Conservation (phyloP, 225 moss, liverwort and hornwort genomes). For the Straminergon stramineum region DNA sequence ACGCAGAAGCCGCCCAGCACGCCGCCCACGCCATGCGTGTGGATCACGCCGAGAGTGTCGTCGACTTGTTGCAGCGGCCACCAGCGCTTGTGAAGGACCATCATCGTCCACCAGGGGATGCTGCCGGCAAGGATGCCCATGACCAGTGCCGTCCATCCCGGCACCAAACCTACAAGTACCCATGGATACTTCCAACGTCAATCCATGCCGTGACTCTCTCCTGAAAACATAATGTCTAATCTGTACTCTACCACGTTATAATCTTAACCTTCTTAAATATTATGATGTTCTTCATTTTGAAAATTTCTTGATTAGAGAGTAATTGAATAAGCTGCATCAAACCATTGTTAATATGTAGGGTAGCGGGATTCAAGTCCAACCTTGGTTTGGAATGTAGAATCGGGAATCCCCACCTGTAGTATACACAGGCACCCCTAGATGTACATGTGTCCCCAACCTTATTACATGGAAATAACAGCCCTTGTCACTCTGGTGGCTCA, state of each 20-base stretch:
- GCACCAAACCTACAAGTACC: conserved; percentile 17
- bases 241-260: neutral
- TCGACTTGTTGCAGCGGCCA: conserved; percentile 27
- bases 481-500: neutral
- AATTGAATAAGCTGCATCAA: no score
- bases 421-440: neutral
- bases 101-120: conserved; percentile 42
- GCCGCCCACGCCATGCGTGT: conserved; percentile 33
- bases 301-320: neutral
- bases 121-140: conserved; percentile 30
- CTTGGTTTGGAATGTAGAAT: neutral
- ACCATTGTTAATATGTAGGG: neutral
- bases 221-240: neutral
- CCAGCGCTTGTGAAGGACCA: conserved; percentile 41
- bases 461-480: neutral
- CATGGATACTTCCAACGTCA: neutral
- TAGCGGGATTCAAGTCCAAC: neutral
- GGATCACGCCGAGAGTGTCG: conserved; percentile 38
- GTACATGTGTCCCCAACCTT: neutral
- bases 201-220: neutral
- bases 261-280: neutral
- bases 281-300: neutral
- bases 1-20: conserved; percentile 18
- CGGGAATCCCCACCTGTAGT: neutral
- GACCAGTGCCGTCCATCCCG: conserved; percentile 18